Conservation (phyloP, 1,139 yeast genomes). For the Blastobotrys buckinghamii region DNA sequence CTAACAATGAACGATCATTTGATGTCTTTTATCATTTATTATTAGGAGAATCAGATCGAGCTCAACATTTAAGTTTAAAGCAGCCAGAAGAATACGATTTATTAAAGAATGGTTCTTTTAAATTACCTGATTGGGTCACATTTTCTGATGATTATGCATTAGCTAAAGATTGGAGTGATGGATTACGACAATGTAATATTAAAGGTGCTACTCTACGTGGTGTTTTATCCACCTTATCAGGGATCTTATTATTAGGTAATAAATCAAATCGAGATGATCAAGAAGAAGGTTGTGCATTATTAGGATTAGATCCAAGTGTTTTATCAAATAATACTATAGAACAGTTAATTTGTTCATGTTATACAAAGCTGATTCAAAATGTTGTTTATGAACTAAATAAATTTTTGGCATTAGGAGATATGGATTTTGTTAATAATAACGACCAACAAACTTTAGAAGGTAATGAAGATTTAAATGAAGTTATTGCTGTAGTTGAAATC, state of each 20-base stretch:
- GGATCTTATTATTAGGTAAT: constrained; percentile 36
- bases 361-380: constrained; percentile 30
- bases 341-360: constrained; percentile 33
- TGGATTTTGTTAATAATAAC: not conserved
- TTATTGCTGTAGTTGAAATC: constrained; percentile 34
- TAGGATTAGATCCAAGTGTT: constrained; percentile 34
- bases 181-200: constrained; percentile 33
- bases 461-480: constrained; percentile 28
- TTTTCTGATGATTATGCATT: constrained; percentile 35
- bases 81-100: constrained; percentile 31
- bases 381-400: constrained; percentile 33
- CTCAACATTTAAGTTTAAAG: constrained; percentile 31
- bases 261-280: constrained; percentile 27
- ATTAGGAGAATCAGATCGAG: constrained; percentile 30
- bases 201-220: constrained; percentile 31
- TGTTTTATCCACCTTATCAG: constrained; percentile 34
- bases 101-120: constrained; percentile 30
- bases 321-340: constrained; percentile 27
- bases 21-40: constrained; percentile 37
- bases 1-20: constrained; percentile 30
- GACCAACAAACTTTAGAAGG: constrained; percentile 14
- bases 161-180: constrained; percentile 39
- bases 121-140: constrained; percentile 35
- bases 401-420: constrained; percentile 24
- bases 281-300: constrained; percentile 37